Conservation (phyloP, 176 grass and related monocot genomes). For the Carex kokanica region DNA sequence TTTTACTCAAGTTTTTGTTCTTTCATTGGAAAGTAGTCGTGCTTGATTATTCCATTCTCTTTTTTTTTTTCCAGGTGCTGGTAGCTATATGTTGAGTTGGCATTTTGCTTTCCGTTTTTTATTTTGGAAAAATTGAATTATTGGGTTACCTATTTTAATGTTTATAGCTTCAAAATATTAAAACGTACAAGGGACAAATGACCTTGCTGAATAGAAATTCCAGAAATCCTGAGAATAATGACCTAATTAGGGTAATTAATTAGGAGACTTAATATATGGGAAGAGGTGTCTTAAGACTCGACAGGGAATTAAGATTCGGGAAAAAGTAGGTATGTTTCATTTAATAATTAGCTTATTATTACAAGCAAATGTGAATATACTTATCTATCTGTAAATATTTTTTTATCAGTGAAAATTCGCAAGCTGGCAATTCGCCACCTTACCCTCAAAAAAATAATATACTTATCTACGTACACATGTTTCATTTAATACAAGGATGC, state of each 20-base stretch:
- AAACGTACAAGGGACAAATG: neutral
- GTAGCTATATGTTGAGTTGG: neutral
- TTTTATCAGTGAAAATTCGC: no score
- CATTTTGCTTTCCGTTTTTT: neutral
- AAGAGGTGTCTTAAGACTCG: no score
- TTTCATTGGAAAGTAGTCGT: neutral
- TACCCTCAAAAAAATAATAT: no score
- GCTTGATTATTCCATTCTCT: neutral
- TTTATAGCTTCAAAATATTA: neutral
- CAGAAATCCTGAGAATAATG: neutral
- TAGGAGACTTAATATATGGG: no score
- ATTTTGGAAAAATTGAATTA: neutral
- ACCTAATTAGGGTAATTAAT: neutral
- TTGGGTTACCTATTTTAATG: neutral
- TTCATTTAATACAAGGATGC: neutral
- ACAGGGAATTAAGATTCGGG: no score
- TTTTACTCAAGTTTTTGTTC: constrained; percentile 21
- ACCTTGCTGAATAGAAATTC: neutral
- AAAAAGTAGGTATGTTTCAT: no score
- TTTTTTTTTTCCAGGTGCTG: neutral
- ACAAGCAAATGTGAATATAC: neutral
- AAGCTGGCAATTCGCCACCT: no score
- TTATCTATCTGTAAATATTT: no score
- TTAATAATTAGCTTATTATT: neutral
- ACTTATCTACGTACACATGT: neutral